Base-by-base conservation (phyloP, 768 basidiomycete species). In the Lentinula edodes region DNA sequence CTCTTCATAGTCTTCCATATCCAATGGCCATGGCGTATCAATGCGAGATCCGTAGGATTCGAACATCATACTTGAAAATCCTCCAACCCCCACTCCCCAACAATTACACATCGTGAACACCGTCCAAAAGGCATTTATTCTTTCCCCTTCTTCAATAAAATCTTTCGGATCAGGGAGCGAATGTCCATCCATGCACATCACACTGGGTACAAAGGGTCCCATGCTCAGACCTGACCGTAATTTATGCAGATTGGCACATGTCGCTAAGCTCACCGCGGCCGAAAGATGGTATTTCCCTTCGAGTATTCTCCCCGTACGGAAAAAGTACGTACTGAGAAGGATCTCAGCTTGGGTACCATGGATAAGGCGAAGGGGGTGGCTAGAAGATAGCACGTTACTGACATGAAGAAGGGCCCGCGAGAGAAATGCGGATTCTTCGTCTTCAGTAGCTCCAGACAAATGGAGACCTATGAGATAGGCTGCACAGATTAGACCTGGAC, bases 381-480 rank as follows among this genome's bases (percentile, higher is more conserved):
- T 15, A 16, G 54, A 8, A 32, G 57, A 62, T 13, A 62, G 61
- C 50, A 16, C 50, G 46, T 60, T 58, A 34, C 42, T 53, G 66
- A 53, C 74, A 63, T 62, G 73, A 60, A 76, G 77, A 16, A 82
- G 68, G 9, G 84, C 79, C 55, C 79, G 80, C 3, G 75, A 73
- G 46, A 89, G 75, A 62, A 87, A 79, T 1, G 71, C 70, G 18
- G 72, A 68, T 64, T 83, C 83, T 60, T 51, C 59, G 20, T 42
- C 51, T 48, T 35, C 58, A 16, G 74, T 64, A 5, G 73, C 68
- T 61, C 79, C 73, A 3, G 77, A 71, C 20, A 87, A 73, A 60
- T 81, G 78, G 43, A 76, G 69, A 10, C 83, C 85, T 76, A 83
- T 81, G 0, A 88, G 75, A 46, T 81, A 81, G 1, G 83, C 77